Base-by-base conservation (phyloP, 768 basidiomycete genomes). In the Mycena galopus region DNA sequence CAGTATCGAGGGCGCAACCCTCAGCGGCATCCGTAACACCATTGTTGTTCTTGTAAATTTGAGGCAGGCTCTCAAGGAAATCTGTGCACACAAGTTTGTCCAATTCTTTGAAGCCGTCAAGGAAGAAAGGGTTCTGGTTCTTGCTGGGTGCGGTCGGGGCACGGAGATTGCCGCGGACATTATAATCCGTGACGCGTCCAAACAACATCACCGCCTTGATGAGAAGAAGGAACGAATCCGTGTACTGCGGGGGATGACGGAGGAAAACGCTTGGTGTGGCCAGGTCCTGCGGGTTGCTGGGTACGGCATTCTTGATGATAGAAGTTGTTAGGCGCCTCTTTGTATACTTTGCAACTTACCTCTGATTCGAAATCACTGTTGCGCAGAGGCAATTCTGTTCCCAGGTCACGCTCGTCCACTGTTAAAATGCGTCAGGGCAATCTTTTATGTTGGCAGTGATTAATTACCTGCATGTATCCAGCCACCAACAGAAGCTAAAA, bases 181-280 rank as follows among this genome's bases (percentile, higher is more conserved):
- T 94, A 80, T 90, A 94, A 80, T 96, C 95, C 3, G 94, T 96
- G 21, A 96, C 94, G 56, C 86, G 88, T 50, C 94, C 95, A 77
- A 95, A 96, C 30, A 96, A 80, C 93, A 96, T 95, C 53, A 94
- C 86, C 4, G 92, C 88, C 78, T 96, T 96, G 79, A 96, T 89
- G 63, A 95, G 89, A 25, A 96, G 88, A 39, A 94, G 82, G 80
- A 94, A 94, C 6, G 94, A 89, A 81, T 96, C 95, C 0, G 93
- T 95, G 76, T 94, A 95, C 77, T 90, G 88, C 4, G 92, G 89
- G 23, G 90, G 89, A 79, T 96, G 94, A 1, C 84, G 87, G 25
- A 86, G 90, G 78, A 93, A 94, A 44, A 95, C 81, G 78, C 93
- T 89, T 42, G 87, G 84, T 4, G 87, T 85, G 50, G 86, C 83